Evolutionary conservation across 2,329 filamentous ascomycete genomes (phyloP).

Genomic region (Fusarium continuum): DNA sequence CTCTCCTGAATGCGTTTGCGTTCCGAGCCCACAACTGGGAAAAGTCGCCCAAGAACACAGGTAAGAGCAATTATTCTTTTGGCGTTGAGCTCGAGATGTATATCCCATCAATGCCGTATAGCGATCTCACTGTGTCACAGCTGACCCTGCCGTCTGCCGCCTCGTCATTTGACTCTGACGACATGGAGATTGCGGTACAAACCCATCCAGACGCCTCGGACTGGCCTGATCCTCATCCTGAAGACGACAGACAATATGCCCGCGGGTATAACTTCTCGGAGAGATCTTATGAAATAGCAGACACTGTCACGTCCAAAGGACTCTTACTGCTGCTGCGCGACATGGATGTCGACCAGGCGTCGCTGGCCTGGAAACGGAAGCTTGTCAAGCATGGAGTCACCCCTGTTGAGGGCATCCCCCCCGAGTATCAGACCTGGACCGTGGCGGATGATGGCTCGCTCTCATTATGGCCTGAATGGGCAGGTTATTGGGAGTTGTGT

Average conservation of each 20-base stretch:
- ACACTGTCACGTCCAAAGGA: background rate
- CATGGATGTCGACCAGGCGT: background rate
- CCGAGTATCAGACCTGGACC: slow-evolving; percentile 24
- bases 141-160: background rate
- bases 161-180: background rate
- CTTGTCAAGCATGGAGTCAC: background rate
- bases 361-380: background rate
- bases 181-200: background rate
- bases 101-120: background rate
- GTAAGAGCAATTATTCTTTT: slow-evolving; percentile 22
- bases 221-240: background rate
- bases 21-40: background rate
- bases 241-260: slow-evolving; percentile 10
- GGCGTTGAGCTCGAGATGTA: slow-evolving; percentile 36
- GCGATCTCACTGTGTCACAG: background rate
- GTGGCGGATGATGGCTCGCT: slow-evolving; percentile 12
- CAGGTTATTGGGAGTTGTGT: slow-evolving; percentile 5
- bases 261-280: background rate
- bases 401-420: background rate
- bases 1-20: background rate
- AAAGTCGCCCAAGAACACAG: background rate
- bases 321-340: background rate
- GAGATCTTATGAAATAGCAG: background rate
- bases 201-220: background rate
- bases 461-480: background rate